These are phyloP conservation scores for Orbilia brochopaga DNA, from an alignment of 2,329 filamentous ascomycete species.

Conservation along the genomic window DNA sequence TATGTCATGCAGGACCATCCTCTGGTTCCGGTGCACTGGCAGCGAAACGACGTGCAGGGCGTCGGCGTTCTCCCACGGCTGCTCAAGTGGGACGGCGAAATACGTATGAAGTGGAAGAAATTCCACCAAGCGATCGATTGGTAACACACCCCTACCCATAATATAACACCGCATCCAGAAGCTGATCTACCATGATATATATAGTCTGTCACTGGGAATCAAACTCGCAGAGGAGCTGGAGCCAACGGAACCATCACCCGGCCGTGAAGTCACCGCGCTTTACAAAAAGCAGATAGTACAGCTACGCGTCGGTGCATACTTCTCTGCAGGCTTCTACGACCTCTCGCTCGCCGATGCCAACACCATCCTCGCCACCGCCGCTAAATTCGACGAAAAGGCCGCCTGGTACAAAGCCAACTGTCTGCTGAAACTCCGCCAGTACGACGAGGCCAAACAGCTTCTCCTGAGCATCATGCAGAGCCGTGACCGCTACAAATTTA, in stretches of 20 bases:
- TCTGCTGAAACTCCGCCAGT: conserved; percentile 16
- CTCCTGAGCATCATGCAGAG: conserved; percentile 26
- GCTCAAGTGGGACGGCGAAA: conserved; percentile 34
- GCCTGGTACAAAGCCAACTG: conserved; percentile 40
- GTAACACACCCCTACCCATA: conserved; percentile 7
- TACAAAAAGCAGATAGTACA: conserved; percentile 2
- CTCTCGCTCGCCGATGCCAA: conserved; percentile 21
- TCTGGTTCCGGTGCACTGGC: conserved; percentile 26
- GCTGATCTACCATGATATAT: background rate
- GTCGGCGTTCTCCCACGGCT: conserved; percentile 15
- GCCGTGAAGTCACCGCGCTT: background rate
- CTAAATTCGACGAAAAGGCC: conserved; percentile 24
- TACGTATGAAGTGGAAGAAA: conserved; percentile 45
- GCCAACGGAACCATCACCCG: background rate
- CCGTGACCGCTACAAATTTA: conserved; percentile 30
- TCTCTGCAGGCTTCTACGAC: conserved; percentile 16
- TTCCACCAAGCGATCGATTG: conserved; percentile 35
- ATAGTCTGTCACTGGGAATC: conserved; percentile 15
- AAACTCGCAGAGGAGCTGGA: background rate
- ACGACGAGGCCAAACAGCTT: conserved; percentile 22
- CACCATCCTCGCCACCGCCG: background rate
- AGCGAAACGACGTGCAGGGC: conserved; percentile 26
- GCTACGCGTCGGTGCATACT: conserved; percentile 22
- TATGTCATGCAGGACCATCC: conserved; percentile 33
- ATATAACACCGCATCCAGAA: background rate